Evolutionary conservation across 1,139 yeast species (phyloP), one percentile per base, ranked within the genome.

Genomic region (Blastobotrys raffinosifermentans): DNA sequence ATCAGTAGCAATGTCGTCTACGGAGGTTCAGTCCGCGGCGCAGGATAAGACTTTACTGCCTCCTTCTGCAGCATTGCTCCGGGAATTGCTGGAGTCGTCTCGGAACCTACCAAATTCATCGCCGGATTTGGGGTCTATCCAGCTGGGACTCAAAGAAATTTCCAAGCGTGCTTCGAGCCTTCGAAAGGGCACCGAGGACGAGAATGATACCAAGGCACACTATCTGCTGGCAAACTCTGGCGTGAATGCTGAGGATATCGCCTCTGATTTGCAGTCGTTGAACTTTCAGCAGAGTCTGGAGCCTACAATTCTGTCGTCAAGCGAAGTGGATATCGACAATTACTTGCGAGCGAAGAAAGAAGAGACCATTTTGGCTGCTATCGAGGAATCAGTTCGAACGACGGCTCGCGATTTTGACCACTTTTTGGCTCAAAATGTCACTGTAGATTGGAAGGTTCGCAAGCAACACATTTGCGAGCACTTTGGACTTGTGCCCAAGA

Each of bases 201-300:
- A 64, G 14, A 74, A 77, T 45, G 82, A 74, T 55, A 84, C 95
- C 2, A 84, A 82, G 51, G 97, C 96, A 0, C 96, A 87, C 53
- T 89, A 89, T 57, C 65, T 89, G 32, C 69, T 91, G 39, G 96
- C 96, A 2, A 84, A 93, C 1, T 82, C 93, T 54, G 96, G 96
- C 0, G 72, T 89, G 38, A 80, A 86, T 40, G 84, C 94, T 31
- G 96, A 86, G 52, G 94, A 86, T 40, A 80, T 91, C 33, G 89
- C 83, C 48, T 69, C 70, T 32, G 89, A 84, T 31, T 53, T 67
- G 18, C 57, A 57, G 26, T 46, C 60, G 19, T 54, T 61, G 32
- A 50, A 48, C 11, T 45, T 55, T 26, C 50, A 47, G 25, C 55
- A 48, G 31, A 40, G 40, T 11, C 46, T 56, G 1, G 55, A 52